Evolutionary conservation across 2,329 filamentous ascomycete species (phyloP).

Genomic region (Coniosporium uncinatum): DNA sequence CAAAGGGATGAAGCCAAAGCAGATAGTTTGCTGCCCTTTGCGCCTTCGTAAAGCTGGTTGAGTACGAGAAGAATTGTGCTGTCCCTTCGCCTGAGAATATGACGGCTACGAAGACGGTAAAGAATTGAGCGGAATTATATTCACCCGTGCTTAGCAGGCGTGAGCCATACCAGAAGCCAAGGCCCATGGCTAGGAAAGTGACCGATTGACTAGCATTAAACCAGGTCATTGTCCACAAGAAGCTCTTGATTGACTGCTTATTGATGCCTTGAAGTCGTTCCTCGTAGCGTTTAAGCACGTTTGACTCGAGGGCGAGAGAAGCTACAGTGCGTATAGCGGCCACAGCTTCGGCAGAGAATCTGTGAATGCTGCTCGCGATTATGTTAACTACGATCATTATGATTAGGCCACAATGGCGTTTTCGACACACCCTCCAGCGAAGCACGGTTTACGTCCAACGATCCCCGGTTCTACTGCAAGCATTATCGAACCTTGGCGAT

Average conservation of each 20-base stretch:
- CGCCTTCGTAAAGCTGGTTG: slow-evolving; percentile 42
- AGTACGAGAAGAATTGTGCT: slow-evolving; percentile 62
- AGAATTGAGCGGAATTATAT: slow-evolving; percentile 35
- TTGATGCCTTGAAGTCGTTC: slow-evolving; percentile 17
- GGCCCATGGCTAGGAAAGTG: slow-evolving; percentile 6
- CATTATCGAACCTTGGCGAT: too few species aligned
- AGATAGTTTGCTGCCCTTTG: slow-evolving; percentile 34
- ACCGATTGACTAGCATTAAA: slow-evolving; percentile 2
- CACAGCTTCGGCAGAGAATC: slow-evolving; percentile 25
- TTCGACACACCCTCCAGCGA: too few species aligned
- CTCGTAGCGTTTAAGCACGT: slow-evolving; percentile 19
- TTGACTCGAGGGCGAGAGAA: slow-evolving; percentile 20
- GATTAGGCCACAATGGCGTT: too few species aligned
- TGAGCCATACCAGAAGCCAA: slow-evolving; percentile 45
- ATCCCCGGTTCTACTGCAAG: too few species aligned
- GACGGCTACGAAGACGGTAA: slow-evolving; percentile 10
- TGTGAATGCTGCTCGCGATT: too few species aligned
- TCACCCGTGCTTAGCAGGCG: slow-evolving; percentile 49
- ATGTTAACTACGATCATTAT: too few species aligned
- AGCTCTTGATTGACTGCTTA: slow-evolving; percentile 6
- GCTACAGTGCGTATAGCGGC: slow-evolving; percentile 24
- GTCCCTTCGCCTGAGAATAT: slow-evolving; percentile 42
- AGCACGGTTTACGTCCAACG: too few species aligned
- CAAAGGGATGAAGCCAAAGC: too few species aligned
- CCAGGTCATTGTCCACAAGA: slow-evolving; percentile 9